Base-by-base conservation (phyloP, 2,329 filamentous ascomycete genomes). In the Sporothrix schenckii region DNA sequence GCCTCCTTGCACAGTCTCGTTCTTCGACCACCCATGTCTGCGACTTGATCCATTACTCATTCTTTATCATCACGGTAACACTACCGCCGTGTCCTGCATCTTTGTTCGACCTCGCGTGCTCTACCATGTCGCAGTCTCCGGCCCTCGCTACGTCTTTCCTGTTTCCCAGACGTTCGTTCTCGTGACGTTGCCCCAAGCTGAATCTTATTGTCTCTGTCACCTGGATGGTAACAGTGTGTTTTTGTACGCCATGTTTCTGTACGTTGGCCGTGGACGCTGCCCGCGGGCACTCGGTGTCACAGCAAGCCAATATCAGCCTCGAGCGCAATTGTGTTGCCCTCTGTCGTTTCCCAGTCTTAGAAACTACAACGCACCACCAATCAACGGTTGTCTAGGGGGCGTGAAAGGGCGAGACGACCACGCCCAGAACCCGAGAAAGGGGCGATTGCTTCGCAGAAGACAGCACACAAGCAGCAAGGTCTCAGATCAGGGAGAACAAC, bases 31-130 rank as follows among this genome's bases (percentile, higher is more conserved):
- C 27, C 27, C 61, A 34, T 65, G 65, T 49, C 14, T 53, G 58
- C 24, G 39, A 27, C 39, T 24, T 68, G 52, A 68, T 49, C 52
- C 53, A 52, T 68, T 60, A 50, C 66, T 50, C 66, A 60, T 49
- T 49, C 53, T 50, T 54, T 54, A 41, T 68, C 66, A 68, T 50
- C 66, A 68, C 30, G 49, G 63, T 66, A 47, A 54, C 63, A 66
- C 49, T 14, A 16, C 19, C 13, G 27, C 11, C n/a, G 27, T 52
- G 47, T 41, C 13, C 34, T 54, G 30, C 34, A 54, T 41, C 5
- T 19, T n/a, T 44, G 50, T 54, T 47, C 34, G 34, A 67, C 49
- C 50, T 54, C 49, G 52, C 65, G 49, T 67, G 30, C 50, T 52
- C 41, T 60, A 39, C 68, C 24, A 27, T 27, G 50, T 63, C 58